Conservation (phyloP, 2,329 filamentous ascomycete genomes). For the Ophiostoma populinum region DNA sequence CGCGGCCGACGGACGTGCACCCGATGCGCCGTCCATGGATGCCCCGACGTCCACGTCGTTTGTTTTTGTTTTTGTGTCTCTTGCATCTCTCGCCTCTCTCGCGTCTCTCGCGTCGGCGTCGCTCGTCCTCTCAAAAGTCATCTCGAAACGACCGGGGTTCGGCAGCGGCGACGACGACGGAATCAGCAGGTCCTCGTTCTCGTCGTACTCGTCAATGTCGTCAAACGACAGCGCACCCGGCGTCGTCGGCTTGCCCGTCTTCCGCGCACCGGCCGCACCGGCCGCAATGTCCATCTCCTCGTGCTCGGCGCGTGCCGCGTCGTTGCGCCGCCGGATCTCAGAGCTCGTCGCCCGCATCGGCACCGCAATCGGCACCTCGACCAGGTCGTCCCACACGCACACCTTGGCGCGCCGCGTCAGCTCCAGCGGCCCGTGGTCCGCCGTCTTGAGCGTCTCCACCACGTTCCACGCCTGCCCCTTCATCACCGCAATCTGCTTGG, state of each 20-base stretch:
- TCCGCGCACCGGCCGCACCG: background rate
- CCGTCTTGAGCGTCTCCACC: slow-evolving; percentile 85
- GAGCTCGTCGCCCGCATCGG: slow-evolving; percentile 71
- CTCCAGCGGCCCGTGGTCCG: slow-evolving; percentile 81
- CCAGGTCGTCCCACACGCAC: slow-evolving; percentile 94
- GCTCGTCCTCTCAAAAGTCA: slow-evolving; percentile 29
- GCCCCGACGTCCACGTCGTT: too few species aligned
- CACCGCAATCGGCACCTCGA: slow-evolving; percentile 87
- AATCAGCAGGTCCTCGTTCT: slow-evolving; percentile 50
- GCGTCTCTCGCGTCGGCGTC: slow-evolving; percentile 18
- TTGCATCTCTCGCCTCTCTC: background rate
- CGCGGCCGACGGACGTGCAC: background rate
- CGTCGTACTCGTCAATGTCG: slow-evolving; percentile 13
- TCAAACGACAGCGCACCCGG: too few species aligned
- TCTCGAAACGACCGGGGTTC: slow-evolving; percentile 59
- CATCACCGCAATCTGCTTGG: slow-evolving; percentile 96
- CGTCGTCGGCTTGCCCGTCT: background rate
- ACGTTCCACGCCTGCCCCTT: slow-evolving; percentile 99
- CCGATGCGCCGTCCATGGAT: too few species aligned
- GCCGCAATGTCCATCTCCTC: slow-evolving; percentile 82
- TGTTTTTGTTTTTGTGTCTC: background rate
- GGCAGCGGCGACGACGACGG: slow-evolving; percentile 47
- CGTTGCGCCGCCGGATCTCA: slow-evolving; percentile 53
- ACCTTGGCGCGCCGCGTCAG: slow-evolving; percentile 79
- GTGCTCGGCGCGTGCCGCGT: slow-evolving; percentile 30